Base-by-base conservation (phyloP, 805 yeast genomes). In the Wilhelminamyces savonicus region DNA sequence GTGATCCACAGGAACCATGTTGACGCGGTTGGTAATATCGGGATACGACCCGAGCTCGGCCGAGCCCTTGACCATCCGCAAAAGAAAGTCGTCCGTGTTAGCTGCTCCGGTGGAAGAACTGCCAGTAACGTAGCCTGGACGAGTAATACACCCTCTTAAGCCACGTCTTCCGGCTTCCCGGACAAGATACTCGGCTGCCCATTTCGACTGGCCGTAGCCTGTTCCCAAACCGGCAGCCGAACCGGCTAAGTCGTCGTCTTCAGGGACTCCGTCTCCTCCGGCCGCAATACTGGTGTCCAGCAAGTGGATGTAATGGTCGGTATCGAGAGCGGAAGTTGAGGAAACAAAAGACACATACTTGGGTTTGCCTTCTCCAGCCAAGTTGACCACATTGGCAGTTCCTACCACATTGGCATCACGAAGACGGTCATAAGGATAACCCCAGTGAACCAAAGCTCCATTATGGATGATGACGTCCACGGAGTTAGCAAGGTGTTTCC, bases 371-470 rank as follows among this genome's bases (percentile, higher is more conserved):
- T 67, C 61, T 6, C 77, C 72, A 46, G 92, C 79, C 45, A 88
- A 58, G 50, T 77, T 77, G 73, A 92, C 64, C 7, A 87, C 85
- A 47, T 88, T 83, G 35, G 90, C 59, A 1, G 97, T 82, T 25
- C 95, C 78, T 35, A 88, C 62, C 19, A 94, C 98, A 50, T 92
- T 92, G 20, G 97, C 92, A 42, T 85, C 95, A 46, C 97, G 76
- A 48, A 92, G 66, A 41, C 83, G 84, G 27, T 81, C 62, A 59
- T 92, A 92, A 16, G 98, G 97, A 55, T 83, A 92, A 2, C 88
- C 96, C 99, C 99, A 92, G 56, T 92, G 98, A 22, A 92, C 99
- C 38, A 88, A 68, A 12, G 99, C 99, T 65, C 97, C 98, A 46
- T 92, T 92, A 57, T 92, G 99, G 38, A 92, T 74, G 30, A 92